Conservation (phyloP, 768 basidiomycete species). For the Hortiboletus flavorubellus region DNA sequence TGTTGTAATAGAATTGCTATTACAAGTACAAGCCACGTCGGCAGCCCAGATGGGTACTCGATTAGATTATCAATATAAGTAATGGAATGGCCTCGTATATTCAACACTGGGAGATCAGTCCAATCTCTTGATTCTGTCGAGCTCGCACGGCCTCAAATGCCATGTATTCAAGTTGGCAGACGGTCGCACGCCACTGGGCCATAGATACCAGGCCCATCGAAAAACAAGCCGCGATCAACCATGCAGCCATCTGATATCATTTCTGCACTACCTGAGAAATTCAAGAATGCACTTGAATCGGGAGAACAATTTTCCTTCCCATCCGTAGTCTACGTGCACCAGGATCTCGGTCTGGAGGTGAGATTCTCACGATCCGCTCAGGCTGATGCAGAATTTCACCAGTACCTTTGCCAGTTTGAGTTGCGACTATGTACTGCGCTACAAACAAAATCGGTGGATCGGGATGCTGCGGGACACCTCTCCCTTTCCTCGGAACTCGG, state of each 20-base stretch:
- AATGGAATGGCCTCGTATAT: no score
- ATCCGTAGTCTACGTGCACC: constrained; percentile 60
- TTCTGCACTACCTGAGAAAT: constrained; percentile 48
- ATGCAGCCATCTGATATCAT: constrained; percentile 48
- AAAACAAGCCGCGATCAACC: not conserved
- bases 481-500: constrained; percentile 24
- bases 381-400: not conserved
- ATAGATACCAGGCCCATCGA: not conserved
- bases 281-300: constrained; percentile 43
- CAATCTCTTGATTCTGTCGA: no score
- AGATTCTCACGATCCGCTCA: constrained; percentile 9
- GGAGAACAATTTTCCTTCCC: constrained; percentile 75
- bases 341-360: constrained; percentile 66
- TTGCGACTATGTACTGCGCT: constrained; percentile 83
- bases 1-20: not conserved
- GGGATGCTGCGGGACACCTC: constrained; percentile 40
- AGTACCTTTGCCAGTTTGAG: constrained; percentile 59
- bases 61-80: no score
- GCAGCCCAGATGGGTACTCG: no score
- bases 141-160: no score
- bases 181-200: constrained; percentile 12
- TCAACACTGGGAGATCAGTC: no score
- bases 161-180: no score
- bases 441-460: constrained; percentile 66
- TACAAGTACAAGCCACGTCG: no score